Percentiles rank a stretch among this genome's conserved stretches.
These are phyloP conservation scores for Cystofilobasidium macerans DNA, from an alignment of 768 basidiomycete species.

Conservation along the genomic window DNA sequence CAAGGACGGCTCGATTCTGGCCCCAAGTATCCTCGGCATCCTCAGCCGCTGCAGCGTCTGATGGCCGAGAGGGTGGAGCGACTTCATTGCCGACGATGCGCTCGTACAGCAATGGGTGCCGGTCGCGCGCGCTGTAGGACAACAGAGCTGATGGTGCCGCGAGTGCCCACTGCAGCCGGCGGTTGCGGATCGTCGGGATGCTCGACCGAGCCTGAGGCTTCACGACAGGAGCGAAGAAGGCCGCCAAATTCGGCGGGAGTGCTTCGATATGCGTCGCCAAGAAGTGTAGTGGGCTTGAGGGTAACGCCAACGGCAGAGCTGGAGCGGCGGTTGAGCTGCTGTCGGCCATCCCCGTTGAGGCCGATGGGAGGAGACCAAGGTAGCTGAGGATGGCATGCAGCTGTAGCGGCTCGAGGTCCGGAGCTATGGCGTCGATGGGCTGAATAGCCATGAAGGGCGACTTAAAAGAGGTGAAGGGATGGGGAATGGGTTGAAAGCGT, in stretches of 20 bases:
- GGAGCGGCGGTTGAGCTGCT: not conserved
- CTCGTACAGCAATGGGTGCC: conserved; percentile 7
- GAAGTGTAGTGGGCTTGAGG: not conserved
- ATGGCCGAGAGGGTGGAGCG: not conserved
- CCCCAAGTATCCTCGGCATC: conserved; percentile 1
- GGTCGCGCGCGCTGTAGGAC: not conserved
- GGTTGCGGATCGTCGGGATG: conserved; percentile 2
- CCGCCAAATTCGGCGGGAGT: conserved; percentile 1
- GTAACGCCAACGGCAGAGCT: not conserved
- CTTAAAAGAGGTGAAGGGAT: too few species aligned
- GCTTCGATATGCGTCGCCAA: not conserved
- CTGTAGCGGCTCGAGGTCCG: not conserved
- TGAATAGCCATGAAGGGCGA: not conserved
- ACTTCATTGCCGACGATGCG: not conserved
- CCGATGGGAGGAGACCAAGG: not conserved
- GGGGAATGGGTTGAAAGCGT: too few species aligned
- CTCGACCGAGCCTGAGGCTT: not conserved
- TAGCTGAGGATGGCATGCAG: not conserved
- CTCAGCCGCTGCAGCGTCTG: not conserved
- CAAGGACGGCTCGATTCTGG: not conserved
- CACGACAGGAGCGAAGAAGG: not conserved
- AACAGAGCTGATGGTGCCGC: not conserved
- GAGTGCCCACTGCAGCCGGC: not conserved
- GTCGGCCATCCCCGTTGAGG: not conserved
- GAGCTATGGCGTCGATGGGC: not conserved